phyloP scores from a whole-genome alignment of 1,284 basidiomycete genomes.

The Stygiomarasmius scandens region DNA sequence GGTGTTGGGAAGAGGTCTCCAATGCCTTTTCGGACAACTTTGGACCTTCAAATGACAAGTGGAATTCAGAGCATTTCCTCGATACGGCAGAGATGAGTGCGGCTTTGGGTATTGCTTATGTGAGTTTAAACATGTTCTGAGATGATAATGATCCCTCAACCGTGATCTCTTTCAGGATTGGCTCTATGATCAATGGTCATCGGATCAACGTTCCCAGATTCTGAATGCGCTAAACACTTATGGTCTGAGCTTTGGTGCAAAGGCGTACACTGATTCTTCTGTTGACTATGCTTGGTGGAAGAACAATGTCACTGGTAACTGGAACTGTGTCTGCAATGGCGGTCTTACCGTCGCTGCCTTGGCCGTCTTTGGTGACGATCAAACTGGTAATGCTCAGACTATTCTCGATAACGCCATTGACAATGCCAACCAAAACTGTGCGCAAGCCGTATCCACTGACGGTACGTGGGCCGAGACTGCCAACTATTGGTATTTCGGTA shows the following conservation, averaged over 20 bases:
- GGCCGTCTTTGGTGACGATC: constrained; percentile 88
- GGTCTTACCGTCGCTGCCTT: constrained; percentile 90
- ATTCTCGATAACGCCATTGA: constrained; percentile 72
- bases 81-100: constrained; percentile 90
- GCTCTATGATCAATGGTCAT: constrained; percentile 86
- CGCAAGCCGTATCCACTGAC: constrained; percentile 63
- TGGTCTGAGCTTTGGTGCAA: constrained; percentile 71
- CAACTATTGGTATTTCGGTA: constrained; percentile 97
- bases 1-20: constrained; percentile 81
- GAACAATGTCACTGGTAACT: constrained; percentile 76
- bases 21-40: constrained; percentile 56
- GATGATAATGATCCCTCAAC: too few species aligned
- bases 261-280: constrained; percentile 49
- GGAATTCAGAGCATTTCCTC: constrained; percentile 93
- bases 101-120: constrained; percentile 88
- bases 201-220: constrained; percentile 74
- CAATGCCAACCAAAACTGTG: constrained; percentile 85
- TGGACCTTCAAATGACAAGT: constrained; percentile 65
- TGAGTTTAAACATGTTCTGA: too few species aligned
- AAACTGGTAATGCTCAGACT: constrained; percentile 68
- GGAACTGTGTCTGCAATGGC: constrained; percentile 97
- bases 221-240: constrained; percentile 77
- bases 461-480: constrained; percentile 96
- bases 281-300: constrained; percentile 56
- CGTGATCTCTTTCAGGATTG: constrained; percentile 58